Base-by-base conservation (phyloP, 768 basidiomycete species). In the Hypsizygus marmoreus region DNA sequence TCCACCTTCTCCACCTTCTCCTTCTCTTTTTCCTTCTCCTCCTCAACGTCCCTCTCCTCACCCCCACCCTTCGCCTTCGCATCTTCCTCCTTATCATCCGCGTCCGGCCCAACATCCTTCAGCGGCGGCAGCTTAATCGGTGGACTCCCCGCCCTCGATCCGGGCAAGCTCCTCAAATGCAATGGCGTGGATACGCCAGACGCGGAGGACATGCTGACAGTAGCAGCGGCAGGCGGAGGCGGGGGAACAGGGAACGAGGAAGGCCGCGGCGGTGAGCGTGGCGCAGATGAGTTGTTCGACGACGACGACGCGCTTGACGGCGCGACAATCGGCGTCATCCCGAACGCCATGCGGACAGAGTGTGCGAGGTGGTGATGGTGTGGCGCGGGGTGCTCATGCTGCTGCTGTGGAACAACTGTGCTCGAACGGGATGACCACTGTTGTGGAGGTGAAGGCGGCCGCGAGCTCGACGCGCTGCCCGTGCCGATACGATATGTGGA, bases 301-400 rank as follows among this genome's bases (percentile, higher is more conserved):
- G 44, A 26, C 4, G 44, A 32, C 12, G 45, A 14, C n/a, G 36
- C 43, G 17, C 31, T 16, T 10, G 55, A 31, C 2, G 34, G 49
- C 40, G n/a, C 32, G 41, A 77, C 77, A 29, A 92, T 91, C 0
- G 90, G 91, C 5, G 92, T 93, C 89, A 94, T 95, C 3, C 88
- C 91, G 53, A 97, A 97, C 37, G 92, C 93, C 24, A 85, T 74
- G 29, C 89, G 82, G 17, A 95, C 86, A 0, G 86, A 89, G 59
- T 91, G 88, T 4, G 88, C 90, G 28, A 95, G 78, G 58, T 88
- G 82, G 48, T 80, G 77, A 47, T 83, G 79, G 29, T 69, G 70
- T 22, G 50, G 53, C 23, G 51, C 43, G 35, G 64, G 58, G 43
- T 63, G 51, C n/a, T 13, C 12, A 4, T 24, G 45, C 13, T 20